These are phyloP conservation scores for Globisporangium nodosum DNA, from an alignment of 352 stramenopile species.

Conservation along the genomic window DNA sequence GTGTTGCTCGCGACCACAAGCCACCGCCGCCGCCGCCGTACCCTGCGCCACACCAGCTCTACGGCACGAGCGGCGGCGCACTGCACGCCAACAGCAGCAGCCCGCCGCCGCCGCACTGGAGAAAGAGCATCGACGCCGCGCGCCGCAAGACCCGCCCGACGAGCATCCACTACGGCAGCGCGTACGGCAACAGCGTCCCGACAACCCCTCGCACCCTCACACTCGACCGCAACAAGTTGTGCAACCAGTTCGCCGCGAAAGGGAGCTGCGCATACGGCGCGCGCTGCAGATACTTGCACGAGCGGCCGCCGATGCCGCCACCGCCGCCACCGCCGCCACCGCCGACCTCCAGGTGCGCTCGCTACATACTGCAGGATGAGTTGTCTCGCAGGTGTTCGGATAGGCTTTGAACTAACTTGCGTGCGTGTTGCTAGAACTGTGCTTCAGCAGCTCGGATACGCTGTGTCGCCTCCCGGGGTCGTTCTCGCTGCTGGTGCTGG, in stretches of 20 bases:
- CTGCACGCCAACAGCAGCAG: not conserved
- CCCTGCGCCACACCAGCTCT: slow-evolving; percentile 8
- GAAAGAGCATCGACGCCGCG: not conserved
- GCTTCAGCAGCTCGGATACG: not conserved
- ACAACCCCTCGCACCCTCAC: not conserved
- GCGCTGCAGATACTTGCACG: slow-evolving; percentile 59
- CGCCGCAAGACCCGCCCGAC: not conserved
- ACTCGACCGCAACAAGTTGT: slow-evolving; percentile 10
- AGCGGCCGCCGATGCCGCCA: slow-evolving; percentile 6
- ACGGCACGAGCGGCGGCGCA: slow-evolving; percentile 2
- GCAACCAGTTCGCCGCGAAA: slow-evolving; percentile 35
- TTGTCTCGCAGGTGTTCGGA: not conserved
- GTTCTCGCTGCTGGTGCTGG: not conserved
- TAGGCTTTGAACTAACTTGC: not conserved
- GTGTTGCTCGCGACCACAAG: not conserved
- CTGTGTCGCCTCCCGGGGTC: not conserved
- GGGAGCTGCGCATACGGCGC: slow-evolving; percentile 44
- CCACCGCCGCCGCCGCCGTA: slow-evolving; percentile 5
- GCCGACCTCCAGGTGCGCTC: slow-evolving; percentile 1
- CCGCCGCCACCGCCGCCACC: not conserved
- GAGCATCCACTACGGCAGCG: slow-evolving; percentile 1
- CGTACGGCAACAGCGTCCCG: slow-evolving; percentile 7
- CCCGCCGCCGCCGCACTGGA: not conserved
- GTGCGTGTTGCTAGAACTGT: not conserved
- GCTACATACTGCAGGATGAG: not conserved